phyloP scores from a whole-genome alignment of 768 basidiomycete genomes.

The Coprinopsis cinerea region DNA sequence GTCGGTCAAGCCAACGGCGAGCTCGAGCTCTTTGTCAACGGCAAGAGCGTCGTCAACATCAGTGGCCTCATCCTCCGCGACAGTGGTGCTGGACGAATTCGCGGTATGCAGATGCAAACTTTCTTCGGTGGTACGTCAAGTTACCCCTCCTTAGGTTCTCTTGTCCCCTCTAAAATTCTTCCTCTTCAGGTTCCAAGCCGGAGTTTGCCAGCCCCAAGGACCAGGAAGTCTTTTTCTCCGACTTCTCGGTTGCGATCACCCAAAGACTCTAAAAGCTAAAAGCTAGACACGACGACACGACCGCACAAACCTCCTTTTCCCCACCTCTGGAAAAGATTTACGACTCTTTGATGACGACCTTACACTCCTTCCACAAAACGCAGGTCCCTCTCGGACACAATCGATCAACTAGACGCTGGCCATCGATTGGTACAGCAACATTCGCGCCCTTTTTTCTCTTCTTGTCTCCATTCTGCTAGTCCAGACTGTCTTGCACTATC shows the following conservation, averaged over 20 bases:
- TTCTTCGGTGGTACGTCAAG: constrained; percentile 61
- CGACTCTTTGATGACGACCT: too few species aligned
- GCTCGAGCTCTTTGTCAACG: constrained; percentile 60
- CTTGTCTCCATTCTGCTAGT: too few species aligned
- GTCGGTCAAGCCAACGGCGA: constrained; percentile 66
- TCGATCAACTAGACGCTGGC: too few species aligned
- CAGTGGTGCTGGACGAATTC: constrained; percentile 42
- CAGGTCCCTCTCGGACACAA: too few species aligned
- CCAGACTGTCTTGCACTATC: too few species aligned
- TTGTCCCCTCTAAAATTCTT: constrained; percentile 1
- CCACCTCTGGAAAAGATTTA: constrained; percentile 21
- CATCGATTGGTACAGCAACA: too few species aligned
- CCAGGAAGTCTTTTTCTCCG: constrained; percentile 61
- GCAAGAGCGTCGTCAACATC: constrained; percentile 57
- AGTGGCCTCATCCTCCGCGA: constrained; percentile 50
- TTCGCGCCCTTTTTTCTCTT: too few species aligned
- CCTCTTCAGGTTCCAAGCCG: constrained; percentile 16
- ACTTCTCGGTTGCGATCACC: constrained; percentile 60
- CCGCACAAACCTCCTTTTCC: constrained; percentile 1
- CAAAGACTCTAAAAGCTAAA: constrained; percentile 39
- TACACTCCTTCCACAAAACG: too few species aligned
- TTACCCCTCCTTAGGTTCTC: neutral
- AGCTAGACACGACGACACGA: constrained; percentile 8
- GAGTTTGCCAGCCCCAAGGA: constrained; percentile 47
- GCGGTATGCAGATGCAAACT: constrained; percentile 71